Base-by-base conservation (phyloP, 176 grass and related monocot species). In the Aegilops speltoides region DNA sequence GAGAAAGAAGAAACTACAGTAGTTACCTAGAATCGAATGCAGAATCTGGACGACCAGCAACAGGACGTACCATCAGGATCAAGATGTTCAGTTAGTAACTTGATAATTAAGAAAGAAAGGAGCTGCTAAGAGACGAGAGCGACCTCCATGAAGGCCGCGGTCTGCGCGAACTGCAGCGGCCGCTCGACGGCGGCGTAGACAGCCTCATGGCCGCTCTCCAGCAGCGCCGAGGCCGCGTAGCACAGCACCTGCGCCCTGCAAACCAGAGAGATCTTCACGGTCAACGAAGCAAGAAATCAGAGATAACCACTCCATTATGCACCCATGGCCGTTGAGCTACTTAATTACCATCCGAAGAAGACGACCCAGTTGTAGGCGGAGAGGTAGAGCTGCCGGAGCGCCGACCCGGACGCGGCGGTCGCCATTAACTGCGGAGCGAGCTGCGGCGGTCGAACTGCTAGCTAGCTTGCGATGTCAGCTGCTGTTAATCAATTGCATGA, bases 301-400 rank as follows among this genome's bases (percentile, higher is more conserved):
- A 52, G 48, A 52, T 1, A 17, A 2, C 48, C 48, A 6, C 48
- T 52, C 48, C 48, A 52, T 52, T 17, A 52, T 17, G 48, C 48
- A 52, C 1, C 48, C 48, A 17, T 6, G 48, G 48, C 48, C 48
- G 15, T 52, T 52, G 15, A 4, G 14, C 48, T 17, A 17, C 15
- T 52, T 52, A 17, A 52, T 52, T 52, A 52, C 48, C 48, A 52
- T 85, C 88, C 88, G 82, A 45, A 81, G 69, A 89, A 85, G 82
- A 89, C 82, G 73, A 62, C 73, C 80, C 87, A 88, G 73, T 88
- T 88, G 81, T 89, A 89, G 60, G 76, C 25, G 45, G 88, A 66
- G 33, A 89, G 82, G 77, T 89, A 89, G 77, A 89, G 33, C 45
- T 82, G 88, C 82, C 82, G 68, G 45, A 85, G 2, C 60, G 77